Evolutionary conservation across 768 basidiomycete species (phyloP).

Genomic region (Fomitopsis pulvina): DNA sequence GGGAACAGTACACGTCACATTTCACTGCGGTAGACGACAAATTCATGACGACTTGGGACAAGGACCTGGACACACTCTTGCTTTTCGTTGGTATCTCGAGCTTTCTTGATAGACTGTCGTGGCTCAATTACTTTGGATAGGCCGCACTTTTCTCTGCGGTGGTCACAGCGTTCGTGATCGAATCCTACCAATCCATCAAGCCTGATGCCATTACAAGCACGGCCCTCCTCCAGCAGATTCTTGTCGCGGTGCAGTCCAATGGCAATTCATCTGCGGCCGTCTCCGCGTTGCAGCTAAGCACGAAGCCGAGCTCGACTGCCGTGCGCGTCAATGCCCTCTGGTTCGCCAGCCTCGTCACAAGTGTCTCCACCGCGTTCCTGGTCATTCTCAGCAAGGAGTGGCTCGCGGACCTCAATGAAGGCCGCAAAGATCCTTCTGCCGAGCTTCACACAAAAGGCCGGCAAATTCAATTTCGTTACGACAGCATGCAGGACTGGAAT

Average conservation of each 20-base stretch:
- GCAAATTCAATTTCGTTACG: not conserved
- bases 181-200: conserved; percentile 17
- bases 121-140: conserved; percentile 6
- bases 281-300: not conserved
- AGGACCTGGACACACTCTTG: not conserved
- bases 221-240: conserved; percentile 4
- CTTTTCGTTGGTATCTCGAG: not conserved
- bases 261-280: not conserved
- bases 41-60: not conserved
- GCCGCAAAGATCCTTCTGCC: not conserved
- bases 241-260: not conserved
- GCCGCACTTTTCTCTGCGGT: conserved; percentile 26
- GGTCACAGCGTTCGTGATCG: conserved; percentile 22
- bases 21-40: not conserved
- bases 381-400: conserved; percentile 46
- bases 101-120: not conserved
- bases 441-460: conserved; percentile 10
- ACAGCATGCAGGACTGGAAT: not conserved
- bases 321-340: conserved; percentile 36
- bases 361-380: conserved; percentile 34
- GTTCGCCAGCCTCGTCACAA: conserved; percentile 32
- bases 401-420: conserved; percentile 19
- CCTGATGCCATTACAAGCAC: conserved; percentile 14
- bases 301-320: conserved; percentile 20
- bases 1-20: not conserved